Evolutionary conservation across 2,329 filamentous ascomycete species (phyloP).

Genomic region (Dactylellina leptospora): DNA sequence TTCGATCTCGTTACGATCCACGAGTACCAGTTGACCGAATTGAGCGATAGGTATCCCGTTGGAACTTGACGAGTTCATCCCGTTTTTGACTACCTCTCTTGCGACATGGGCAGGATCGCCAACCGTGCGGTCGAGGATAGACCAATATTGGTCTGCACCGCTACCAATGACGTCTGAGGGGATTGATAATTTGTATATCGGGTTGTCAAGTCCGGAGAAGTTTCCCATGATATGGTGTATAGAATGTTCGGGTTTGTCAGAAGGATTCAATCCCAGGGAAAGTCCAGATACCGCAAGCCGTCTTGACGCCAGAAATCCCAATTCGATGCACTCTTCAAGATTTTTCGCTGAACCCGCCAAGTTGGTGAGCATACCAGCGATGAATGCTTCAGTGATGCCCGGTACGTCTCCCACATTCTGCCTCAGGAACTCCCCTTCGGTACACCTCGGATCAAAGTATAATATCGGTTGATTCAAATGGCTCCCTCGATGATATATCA

Average conservation of each 20-base stretch:
- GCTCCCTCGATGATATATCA: constrained; percentile 39
- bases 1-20: constrained; percentile 42
- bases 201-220: neutral
- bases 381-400: constrained; percentile 32
- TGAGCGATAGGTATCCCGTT: constrained; percentile 29
- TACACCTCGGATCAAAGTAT: constrained; percentile 29
- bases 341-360: constrained; percentile 15
- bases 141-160: constrained; percentile 35
- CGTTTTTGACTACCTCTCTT: constrained; percentile 24
- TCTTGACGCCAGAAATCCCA: constrained; percentile 17
- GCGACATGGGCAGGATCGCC: constrained; percentile 37
- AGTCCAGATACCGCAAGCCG: constrained; percentile 20
- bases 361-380: constrained; percentile 22
- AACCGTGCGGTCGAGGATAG: constrained; percentile 33
- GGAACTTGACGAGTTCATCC: constrained; percentile 12
- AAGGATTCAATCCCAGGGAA: neutral
- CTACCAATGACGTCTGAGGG: constrained; percentile 36
- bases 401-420: constrained; percentile 31
- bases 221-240: constrained; percentile 6
- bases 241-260: constrained; percentile 10
- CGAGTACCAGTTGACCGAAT: constrained; percentile 29
- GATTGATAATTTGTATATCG: constrained; percentile 34
- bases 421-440: constrained; percentile 33
- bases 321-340: constrained; percentile 31
- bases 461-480: constrained; percentile 31